Base-by-base conservation (phyloP, 495 filamentous ascomycete species). In the Lasiosphaeriaceae sp. region DNA sequence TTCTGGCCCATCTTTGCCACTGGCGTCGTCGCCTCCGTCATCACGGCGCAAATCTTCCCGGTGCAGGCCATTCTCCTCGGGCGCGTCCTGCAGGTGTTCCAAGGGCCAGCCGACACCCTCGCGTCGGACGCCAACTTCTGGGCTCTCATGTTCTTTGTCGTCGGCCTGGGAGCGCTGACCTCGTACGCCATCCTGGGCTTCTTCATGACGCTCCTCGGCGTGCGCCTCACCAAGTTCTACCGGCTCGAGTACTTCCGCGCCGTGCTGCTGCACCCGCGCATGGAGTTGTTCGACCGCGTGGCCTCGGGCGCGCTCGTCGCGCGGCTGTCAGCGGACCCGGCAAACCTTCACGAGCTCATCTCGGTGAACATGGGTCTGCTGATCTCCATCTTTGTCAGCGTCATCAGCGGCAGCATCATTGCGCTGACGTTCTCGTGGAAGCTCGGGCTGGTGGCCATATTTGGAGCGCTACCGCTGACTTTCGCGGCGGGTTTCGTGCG, bases 391-490 rank as follows among this genome's bases (percentile, higher is more conserved):
- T 69, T 75, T 16, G 88, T 88, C 3, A 92, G 88, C 16, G 77
- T 95, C 6, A 64, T 89, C 41, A 81, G 82, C 2, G 81, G 85
- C 8, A 82, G 88, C 48, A 64, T 82, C n/a, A 68, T 96, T 26
- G 77, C 85, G 11, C 72, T 85, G 26, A 76, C 83, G 14, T 81
- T 94, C 65, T 88, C 86, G 17, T 96, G 91, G 90, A 92, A 95
- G 65, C 77, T 96, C 20, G 89, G 88, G 8, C 76, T 96, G 6
- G 91, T 96, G 17, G 91, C 87, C 66, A n/a, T n/a, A n/a, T 83
- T 84, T 50, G 76, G 89, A 3, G 85, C 86, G 17, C 83, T 96
- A 35, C 92, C 92, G 0, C 65, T 94, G 34, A 37, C 34, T 14
- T 9, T 37, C 2, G 34, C 14, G 9, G 14, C 34, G 34, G 34